A percentile compares a stretch with the other conserved stretches of the same genome.
phyloP scores from a whole-genome alignment of 371 early-diverging fungal genomes.

The Mucor piriformis region DNA sequence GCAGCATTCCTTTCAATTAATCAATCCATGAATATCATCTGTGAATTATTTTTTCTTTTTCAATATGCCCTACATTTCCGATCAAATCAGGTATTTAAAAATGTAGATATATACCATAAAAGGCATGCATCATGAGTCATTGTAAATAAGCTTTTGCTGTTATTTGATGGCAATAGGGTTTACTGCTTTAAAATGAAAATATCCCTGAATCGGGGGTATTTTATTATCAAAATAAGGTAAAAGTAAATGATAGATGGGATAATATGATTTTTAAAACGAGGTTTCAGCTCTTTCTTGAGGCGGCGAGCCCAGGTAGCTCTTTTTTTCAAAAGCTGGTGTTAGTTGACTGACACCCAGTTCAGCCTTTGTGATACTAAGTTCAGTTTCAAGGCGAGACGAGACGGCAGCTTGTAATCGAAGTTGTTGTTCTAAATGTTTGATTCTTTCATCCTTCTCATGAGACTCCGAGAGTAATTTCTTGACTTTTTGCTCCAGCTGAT shows the following conservation, averaged over 20 bases:
- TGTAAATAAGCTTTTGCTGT: background rate
- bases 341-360: constrained; percentile 18
- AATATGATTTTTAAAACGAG: background rate
- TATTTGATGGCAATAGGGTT: too few species aligned
- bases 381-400: constrained; percentile 15
- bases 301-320: background rate
- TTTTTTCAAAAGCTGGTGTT: background rate
- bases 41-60: too few species aligned
- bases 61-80: too few species aligned
- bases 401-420: background rate
- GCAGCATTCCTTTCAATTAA: too few species aligned
- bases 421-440: constrained; percentile 16
- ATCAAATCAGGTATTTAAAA: too few species aligned
- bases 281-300: background rate
- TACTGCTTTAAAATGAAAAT: too few species aligned
- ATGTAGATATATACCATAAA: too few species aligned
- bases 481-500: constrained; percentile 3
- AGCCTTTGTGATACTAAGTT: constrained; percentile 17
- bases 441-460: constrained; percentile 18
- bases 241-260: too few species aligned
- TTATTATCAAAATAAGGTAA: too few species aligned
- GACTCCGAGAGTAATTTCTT: constrained; percentile 1
- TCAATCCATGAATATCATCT: too few species aligned
- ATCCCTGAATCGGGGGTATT: too few species aligned
- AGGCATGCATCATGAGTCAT: too few species aligned